Conservation (phyloP, 441 rosid genomes). For the Eruca vesicaria region DNA sequence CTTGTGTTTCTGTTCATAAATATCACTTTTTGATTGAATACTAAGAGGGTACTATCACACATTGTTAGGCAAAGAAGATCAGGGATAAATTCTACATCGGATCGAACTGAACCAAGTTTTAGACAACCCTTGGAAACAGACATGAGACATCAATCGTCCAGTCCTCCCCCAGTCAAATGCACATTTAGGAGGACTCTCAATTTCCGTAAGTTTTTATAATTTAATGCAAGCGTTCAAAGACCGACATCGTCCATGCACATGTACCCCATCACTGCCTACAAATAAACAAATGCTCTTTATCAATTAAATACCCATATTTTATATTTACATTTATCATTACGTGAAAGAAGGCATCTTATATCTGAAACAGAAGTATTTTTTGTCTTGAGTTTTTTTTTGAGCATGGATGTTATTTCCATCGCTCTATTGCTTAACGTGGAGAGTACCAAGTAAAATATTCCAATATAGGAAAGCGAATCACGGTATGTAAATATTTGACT, state of each 20-base stretch:
- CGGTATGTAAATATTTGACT: background rate
- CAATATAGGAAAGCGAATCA: background rate
- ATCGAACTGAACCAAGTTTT: background rate
- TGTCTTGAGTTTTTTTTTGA: background rate
- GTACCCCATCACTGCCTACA: background rate
- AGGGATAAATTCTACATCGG: background rate
- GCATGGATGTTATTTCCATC: background rate
- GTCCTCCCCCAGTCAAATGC: background rate
- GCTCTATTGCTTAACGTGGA: background rate
- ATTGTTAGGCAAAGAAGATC: background rate
- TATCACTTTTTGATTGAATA: background rate
- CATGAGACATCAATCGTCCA: background rate
- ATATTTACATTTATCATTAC: background rate
- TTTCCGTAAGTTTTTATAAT: background rate
- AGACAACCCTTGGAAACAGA: background rate
- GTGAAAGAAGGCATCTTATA: background rate
- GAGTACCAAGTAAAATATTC: background rate
- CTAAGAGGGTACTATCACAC: background rate
- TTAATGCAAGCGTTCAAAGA: background rate
- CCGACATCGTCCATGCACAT: background rate
- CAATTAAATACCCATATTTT: background rate
- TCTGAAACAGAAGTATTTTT: background rate
- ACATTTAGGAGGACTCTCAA: no score
- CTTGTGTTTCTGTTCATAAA: background rate
- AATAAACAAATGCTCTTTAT: background rate